Evolutionary conservation across 805 yeast species (phyloP), one percentile per base, ranked within the genome.

Genomic region (Jamesozyma spencerorum): DNA sequence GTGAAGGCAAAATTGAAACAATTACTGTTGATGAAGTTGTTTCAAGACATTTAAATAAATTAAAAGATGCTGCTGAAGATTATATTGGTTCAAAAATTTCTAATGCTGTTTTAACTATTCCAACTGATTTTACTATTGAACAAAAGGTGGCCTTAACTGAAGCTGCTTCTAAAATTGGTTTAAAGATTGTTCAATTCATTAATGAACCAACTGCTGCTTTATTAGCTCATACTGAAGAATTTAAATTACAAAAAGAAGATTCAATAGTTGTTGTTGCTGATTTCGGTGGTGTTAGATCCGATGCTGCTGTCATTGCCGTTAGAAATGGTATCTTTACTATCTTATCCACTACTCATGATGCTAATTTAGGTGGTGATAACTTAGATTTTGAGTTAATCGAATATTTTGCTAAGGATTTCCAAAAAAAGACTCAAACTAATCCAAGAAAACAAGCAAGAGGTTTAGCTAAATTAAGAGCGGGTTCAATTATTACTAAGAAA

Each of bases 281-380:
- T 65, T 85, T 92, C 56, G 98, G 98, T 63, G 97, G 95, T 59
- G 74, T 87, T 53, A 77, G 97, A 67, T 81, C 95, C 32, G 97
- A 92, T 60, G 96, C 88, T 47, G 95, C 97, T 44, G 88, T 92
- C 38, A 70, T 92, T 54, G 79, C 97, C 31, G 84, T 81, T 40
- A 80, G 97, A 70, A 95, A 95, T 48, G 98, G 98, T 56, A 76
- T 92, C 51, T 73, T 85, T 67, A 90, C 98, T 41, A 71, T 86
- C 36, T 71, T 92, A 53, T 81, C 94, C 45, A 85, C 96, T 49
- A 77, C 78, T 44, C 95, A 87, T 58, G 83, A 85, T 62, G 70
- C 70, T 53, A 78, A 75, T 40, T 74, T 92, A 46, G 97, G 97
- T 58, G 98, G 98, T 63, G 82, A 78, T 54, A 70, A 77, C 60